Evolutionary conservation across 495 filamentous ascomycete genomes (phyloP).

Genomic region (Jackrogersella multiformis): DNA sequence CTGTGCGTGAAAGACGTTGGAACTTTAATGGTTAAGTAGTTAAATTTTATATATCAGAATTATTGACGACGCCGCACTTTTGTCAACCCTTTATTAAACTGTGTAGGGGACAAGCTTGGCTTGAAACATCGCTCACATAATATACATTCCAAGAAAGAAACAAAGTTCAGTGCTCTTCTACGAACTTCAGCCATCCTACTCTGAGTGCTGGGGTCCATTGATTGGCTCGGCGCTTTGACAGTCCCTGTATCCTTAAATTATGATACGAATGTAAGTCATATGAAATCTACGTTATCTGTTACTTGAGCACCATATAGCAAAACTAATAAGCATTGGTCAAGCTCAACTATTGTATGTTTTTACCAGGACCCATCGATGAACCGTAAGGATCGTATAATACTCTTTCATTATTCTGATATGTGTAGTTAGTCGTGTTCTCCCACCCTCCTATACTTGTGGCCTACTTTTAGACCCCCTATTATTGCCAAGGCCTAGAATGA

Average conservation of each 20-base stretch:
- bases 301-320: not conserved
- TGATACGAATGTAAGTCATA: not conserved
- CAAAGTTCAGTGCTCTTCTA: not conserved
- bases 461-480: not conserved
- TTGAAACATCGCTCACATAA: constrained; percentile 23
- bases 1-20: not conserved
- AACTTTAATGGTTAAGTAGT: constrained; percentile 1
- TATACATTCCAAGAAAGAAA: not conserved
- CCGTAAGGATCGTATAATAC: not conserved
- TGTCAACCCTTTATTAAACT: constrained; percentile 12
- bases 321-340: not conserved
- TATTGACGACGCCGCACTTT: not conserved
- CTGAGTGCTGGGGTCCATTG: not conserved
- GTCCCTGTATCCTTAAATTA: not conserved
- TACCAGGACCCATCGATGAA: not conserved
- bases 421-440: constrained; percentile 6
- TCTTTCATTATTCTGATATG: not conserved
- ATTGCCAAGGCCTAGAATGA: constrained; percentile 6
- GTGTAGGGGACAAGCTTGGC: not conserved
- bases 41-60: not conserved
- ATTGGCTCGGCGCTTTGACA: not conserved
- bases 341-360: not conserved
- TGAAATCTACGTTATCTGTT: constrained; percentile 6
- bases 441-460: not conserved
- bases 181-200: not conserved